phyloP scores from a whole-genome alignment of 2,329 filamentous ascomycete genomes.

The Colletotrichum karsti region DNA sequence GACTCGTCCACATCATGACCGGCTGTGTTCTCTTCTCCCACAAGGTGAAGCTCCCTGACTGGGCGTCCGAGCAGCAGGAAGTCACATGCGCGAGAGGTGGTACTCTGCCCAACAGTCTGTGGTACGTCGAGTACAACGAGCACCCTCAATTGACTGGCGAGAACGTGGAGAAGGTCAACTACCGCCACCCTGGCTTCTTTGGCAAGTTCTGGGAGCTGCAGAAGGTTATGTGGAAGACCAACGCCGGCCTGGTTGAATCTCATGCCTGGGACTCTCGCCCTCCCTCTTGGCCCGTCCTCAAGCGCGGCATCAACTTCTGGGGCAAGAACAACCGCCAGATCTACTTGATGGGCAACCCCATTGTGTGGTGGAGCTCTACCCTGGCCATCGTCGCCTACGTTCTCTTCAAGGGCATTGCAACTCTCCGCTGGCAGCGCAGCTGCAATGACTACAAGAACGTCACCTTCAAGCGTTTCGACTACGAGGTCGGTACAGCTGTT shows the following conservation, averaged over 20 bases:
- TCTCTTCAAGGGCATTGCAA: conserved; percentile 85
- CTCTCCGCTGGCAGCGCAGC: conserved; percentile 94
- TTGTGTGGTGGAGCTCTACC: conserved; percentile 94
- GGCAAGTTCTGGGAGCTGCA: conserved; percentile 98
- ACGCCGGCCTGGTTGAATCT: conserved; percentile 93
- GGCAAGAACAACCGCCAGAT: conserved; percentile 93
- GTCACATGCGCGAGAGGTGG: conserved; percentile 95
- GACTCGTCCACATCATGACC: conserved; percentile 94
- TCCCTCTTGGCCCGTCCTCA: conserved; percentile 89
- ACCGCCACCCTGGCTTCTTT: conserved; percentile 92
- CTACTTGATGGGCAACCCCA: conserved; percentile 93
- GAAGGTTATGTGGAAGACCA: conserved; percentile 98
- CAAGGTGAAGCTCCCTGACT: conserved; percentile 98
- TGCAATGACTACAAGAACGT: conserved; percentile 84
- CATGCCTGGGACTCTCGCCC: conserved; percentile 98
- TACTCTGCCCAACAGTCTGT: conserved; percentile 94
- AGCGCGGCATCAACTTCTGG: conserved; percentile 99
- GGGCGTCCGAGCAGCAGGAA: conserved; percentile 98
- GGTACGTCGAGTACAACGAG: conserved; percentile 93
- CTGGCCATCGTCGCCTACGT: conserved; percentile 79
- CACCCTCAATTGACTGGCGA: conserved; percentile 76
- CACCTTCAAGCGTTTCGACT: conserved; percentile 96
- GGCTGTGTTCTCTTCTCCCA: conserved; percentile 97
- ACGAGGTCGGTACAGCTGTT: conserved; percentile 90
- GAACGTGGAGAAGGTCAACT: conserved; percentile 93